Evolutionary conservation across 371 early-diverging fungal genomes (phyloP).

Genomic region (Funneliformis caledonium): DNA sequence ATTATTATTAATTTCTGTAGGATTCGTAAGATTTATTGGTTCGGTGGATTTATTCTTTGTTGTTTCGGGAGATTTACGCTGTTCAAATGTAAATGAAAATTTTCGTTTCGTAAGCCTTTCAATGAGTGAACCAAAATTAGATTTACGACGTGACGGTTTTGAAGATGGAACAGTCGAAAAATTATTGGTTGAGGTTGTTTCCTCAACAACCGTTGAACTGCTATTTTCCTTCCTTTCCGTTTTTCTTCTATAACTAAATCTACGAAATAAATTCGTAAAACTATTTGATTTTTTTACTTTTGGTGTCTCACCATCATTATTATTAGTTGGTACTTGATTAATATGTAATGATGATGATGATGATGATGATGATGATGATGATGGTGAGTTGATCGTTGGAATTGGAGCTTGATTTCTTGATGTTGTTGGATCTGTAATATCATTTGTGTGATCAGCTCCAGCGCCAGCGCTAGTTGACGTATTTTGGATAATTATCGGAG

Average conservation of each 20-base stretch:
- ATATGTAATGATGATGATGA: not conserved
- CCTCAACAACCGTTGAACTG: not conserved
- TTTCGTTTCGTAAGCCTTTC: conserved; percentile 18
- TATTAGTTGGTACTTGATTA: not conserved
- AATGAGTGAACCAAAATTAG: conserved; percentile 5
- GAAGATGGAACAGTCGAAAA: not conserved
- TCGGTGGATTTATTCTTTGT: not conserved
- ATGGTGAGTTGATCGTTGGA: not conserved
- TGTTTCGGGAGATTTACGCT: not conserved
- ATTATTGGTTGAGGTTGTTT: not conserved
- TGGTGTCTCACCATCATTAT: not conserved
- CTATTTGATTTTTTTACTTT: conserved; percentile 12
- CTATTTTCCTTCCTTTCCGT: conserved; percentile 4
- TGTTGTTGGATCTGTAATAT: not conserved
- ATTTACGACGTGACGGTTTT: not conserved
- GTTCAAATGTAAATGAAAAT: conserved; percentile 1
- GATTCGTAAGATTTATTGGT: not conserved
- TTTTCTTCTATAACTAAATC: conserved; percentile 4
- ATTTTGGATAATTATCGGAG: not conserved
- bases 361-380: not conserved
- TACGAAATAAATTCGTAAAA: conserved; percentile 15
- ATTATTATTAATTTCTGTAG: not conserved
- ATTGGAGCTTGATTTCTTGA: not conserved
- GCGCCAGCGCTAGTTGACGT: not conserved
- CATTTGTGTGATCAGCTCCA: not conserved